Evolutionary conservation across 768 basidiomycete genomes (phyloP), one percentile per base, ranked within the genome.

Genomic region (Leccinum subgranulosum): DNA sequence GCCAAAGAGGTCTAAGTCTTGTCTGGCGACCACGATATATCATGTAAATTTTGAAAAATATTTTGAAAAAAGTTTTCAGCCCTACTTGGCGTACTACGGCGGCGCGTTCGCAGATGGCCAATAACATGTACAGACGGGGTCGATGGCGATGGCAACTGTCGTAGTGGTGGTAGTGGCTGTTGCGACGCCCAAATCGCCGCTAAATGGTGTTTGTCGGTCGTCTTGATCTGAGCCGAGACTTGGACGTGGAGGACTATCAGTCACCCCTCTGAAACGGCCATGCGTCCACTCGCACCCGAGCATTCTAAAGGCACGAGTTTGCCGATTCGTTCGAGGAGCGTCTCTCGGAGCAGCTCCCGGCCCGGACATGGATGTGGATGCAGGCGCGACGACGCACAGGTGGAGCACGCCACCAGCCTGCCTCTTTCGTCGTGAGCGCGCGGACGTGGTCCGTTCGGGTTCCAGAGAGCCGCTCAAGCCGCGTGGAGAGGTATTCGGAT

Each of bases 51-150:
- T 29, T 7, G 28, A 29, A 8, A 9, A 29, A 29, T 8, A 7
- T 8, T 9, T 8, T 8, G 9, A 29, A 29, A 29, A 23, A 2
- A 23, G 28, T 29, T 29, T 29, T 6, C 31, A 31, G 28, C 28
- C 28, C 4, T 28, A 8, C 28, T 29, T 12, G 31, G 31, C 12
- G 31, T 33, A 12, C 12, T 21, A 21, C 3, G 21, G 47, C 7
- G 56, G 65, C 58, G 12, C 63, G 65, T 55, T 73, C 69, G 51
- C 69, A 71, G 12, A 64, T 57, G 29, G 71, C 70, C n/a, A 73
- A 73, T n/a, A n/a, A n/a, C 60, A 70, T 71, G 47, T 67, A 71
- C 58, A 0, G 61, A 71, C 58, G 0, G 61, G 49, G 34, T 68
- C 66, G 21, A 70, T 55, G 23, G 28, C 17, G 1, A 39, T 15